Evolutionary conservation across 2,329 filamentous ascomycete species (phyloP), one percentile per base, ranked within the genome.

Genomic region (Penicillium sp.): DNA sequence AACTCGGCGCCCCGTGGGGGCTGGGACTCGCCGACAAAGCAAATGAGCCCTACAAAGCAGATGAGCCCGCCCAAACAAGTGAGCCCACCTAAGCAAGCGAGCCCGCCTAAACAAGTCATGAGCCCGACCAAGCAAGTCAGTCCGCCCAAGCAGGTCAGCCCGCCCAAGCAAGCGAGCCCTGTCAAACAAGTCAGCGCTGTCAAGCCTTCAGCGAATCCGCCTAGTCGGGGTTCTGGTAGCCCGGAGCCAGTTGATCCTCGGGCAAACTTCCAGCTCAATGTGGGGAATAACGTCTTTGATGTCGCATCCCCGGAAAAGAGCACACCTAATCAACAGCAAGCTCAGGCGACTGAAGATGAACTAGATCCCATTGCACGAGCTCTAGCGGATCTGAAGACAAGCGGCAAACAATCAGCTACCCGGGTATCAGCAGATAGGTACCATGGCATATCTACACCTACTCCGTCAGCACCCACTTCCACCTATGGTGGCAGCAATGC

Each of bases 381-480:
- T 23, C 80, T 99, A 7, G 94, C 93, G 10, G 93, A 99, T 67
- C 81, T 99, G 34, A 97, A 96, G 76, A 90, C 88, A 0, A 88
- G 92, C 4, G 82, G 80, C 14, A 97, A 97, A 74, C 88, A 92
- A 63, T 84, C 90, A 7, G 87, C 86, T 3, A 81, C 84, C 45
- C 85, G 95, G n/a, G 85, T 96, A 56, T 96, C 94, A n/a, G 94
- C 92, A 16, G 95, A 99, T 71, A 86, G 90, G 57, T 97, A 96
- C 73, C 90, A 95, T 68, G 93, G 94, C n/a, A 87, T 99, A 58
- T 79, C 89, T 11, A 96, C 93, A 1, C 93, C 94, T 5, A 86
- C 82, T 7, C 88, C 76, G 23, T 73, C 73, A 14, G 70, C 74
- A 16, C 69, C 72, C 32, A 69, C 74, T 13, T 72, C 76, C 18